A percentile compares a stretch with the other conserved stretches of the same genome.
These are phyloP conservation scores for Calonectria ilicicola DNA, from an alignment of 2,329 filamentous ascomycete genomes.

Conservation along the genomic window DNA sequence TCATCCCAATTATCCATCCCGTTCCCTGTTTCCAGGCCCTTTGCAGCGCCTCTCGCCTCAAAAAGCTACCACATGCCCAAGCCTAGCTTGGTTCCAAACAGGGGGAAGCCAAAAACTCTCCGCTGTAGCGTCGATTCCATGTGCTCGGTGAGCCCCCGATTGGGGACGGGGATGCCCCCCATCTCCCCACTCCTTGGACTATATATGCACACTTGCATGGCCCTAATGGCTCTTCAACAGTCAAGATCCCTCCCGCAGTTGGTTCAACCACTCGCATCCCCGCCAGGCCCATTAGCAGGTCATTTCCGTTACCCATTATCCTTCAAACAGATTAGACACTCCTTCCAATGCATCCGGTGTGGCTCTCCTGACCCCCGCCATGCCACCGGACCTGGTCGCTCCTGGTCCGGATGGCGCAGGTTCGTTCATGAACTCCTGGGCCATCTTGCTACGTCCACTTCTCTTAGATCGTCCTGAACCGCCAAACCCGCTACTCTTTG, in stretches of 20 bases:
- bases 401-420: conserved; percentile 46
- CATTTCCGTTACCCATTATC: conserved; percentile 31
- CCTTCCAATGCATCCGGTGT: conserved; percentile 67
- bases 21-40: conserved; percentile 25
- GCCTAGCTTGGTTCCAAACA: conserved; percentile 8
- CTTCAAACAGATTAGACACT: conserved; percentile 64
- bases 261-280: conserved; percentile 1
- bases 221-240: not conserved
- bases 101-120: conserved; percentile 10
- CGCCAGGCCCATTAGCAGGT: not conserved
- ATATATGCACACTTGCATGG: not conserved
- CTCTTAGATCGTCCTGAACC: conserved; percentile 42
- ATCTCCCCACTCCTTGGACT: not conserved
- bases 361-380: conserved; percentile 45
- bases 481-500: conserved; percentile 60
- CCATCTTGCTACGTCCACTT: conserved; percentile 61
- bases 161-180: not conserved
- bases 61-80: conserved; percentile 20
- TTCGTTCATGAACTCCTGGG: conserved; percentile 74
- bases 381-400: conserved; percentile 41
- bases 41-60: conserved; percentile 24
- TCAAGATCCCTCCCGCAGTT: not conserved
- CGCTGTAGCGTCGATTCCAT: conserved; percentile 11
- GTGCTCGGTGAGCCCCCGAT: not conserved
- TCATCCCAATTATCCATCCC: conserved; percentile 31